A percentile compares a stretch with the other conserved stretches of the same genome.
phyloP scores from a whole-genome alignment of 2,329 filamentous ascomycete species.

The Cladosporium sp. region DNA sequence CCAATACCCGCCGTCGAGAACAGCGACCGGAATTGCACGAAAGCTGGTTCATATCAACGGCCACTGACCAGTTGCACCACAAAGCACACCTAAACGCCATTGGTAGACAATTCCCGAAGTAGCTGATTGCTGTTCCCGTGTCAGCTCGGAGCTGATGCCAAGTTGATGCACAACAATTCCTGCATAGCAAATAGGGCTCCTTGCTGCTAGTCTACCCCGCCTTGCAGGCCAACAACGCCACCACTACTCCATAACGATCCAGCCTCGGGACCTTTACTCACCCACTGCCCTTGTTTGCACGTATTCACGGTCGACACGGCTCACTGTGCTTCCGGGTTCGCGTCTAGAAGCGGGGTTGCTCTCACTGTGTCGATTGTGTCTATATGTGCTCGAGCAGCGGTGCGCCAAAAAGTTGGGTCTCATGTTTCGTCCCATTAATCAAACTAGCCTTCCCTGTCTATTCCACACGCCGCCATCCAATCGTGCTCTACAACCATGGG shows the following conservation, averaged over 20 bases:
- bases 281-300: not conserved
- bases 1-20: not conserved
- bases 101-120: not conserved
- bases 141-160: not conserved
- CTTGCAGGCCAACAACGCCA: not conserved
- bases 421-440: not conserved
- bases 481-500: slow-evolving; percentile 25
- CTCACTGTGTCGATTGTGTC: not conserved
- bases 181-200: not conserved
- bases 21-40: not conserved
- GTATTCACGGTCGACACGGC: not conserved
- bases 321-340: not conserved
- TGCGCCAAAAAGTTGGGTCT: not conserved
- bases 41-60: not conserved
- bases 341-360: not conserved
- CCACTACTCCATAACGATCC: not conserved
- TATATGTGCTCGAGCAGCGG: not conserved
- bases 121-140: not conserved
- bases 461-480: not conserved
- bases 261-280: slow-evolving; percentile 1
- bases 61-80: not conserved
- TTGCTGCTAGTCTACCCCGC: not conserved
- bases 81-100: not conserved
- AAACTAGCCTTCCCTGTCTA: not conserved
- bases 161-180: not conserved